Base-by-base conservation (phyloP, 306 rosid genomes). In the Lupinus albus region DNA sequence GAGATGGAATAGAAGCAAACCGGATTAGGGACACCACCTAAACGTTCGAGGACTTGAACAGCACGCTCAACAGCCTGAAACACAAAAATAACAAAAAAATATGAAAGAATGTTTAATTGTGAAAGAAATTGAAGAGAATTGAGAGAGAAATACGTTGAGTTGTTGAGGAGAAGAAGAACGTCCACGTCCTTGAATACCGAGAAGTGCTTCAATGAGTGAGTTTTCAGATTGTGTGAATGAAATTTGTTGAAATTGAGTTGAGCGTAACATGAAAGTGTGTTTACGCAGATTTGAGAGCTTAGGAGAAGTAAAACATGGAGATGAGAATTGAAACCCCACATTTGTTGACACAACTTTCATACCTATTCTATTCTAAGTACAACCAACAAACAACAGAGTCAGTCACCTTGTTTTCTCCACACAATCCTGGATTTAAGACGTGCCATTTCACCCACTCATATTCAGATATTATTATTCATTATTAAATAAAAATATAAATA, bases 121-220 rank as follows among this genome's bases (percentile, higher is more conserved):
- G 39, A 8, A 76, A 56, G n/a, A n/a, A 17, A 63, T 4, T 33
- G 8, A 14, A 55, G 68, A 54, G 9, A 38, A 36, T 10, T 54
- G 58, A 36, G 32, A 46, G 51, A 9, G 33, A 5, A 11, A 36
- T 48, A 92, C 96, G 18, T 21, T 67, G 76, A 92, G 92, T 58
- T 89, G 98, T 11, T 87, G 83, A 21, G 92, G 81, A 61, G 98
- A 85, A 69, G 95, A 86, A 55, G 94, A 83, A 48, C 95, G 96
- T 20, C 98, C 98, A n/a, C 95, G 89, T 71, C 98, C 98, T 80
- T 85, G 92, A 70, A 81, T 82, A 30, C 98, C 98, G 17, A 92
- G 51, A 58, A 92, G 90, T 0, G 95, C 88, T 48, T 89, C 81
- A 39, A 92, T 73, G 67, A 92, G 98, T 7, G 95, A 73, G 33